Conservation (phyloP, 768 basidiomycete genomes). For the Naganishia vaughanmartiniae region DNA sequence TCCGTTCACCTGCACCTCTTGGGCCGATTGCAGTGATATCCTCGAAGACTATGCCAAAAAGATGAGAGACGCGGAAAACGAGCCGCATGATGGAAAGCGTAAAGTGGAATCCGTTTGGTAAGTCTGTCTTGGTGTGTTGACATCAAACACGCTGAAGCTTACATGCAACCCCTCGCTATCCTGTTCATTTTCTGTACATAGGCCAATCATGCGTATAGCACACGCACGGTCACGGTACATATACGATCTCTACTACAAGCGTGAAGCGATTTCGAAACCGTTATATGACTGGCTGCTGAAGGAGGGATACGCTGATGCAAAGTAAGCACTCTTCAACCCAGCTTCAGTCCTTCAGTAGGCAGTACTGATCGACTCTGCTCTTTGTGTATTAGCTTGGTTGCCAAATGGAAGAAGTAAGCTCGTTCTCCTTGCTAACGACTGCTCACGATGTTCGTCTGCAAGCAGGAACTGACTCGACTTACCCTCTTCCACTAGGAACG, state of each 20-base stretch:
- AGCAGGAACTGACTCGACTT: not conserved
- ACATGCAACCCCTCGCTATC: not conserved
- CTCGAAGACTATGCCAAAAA: conserved; percentile 98
- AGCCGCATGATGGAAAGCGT: conserved; percentile 90
- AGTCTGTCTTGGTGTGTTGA: conserved; percentile 15
- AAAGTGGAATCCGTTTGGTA: conserved; percentile 52
- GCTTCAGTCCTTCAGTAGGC: not conserved
- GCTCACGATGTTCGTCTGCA: not conserved
- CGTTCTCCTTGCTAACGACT: not conserved
- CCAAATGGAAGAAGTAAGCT: conserved; percentile 93
- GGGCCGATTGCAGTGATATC: conserved; percentile 60
- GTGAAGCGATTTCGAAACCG: conserved; percentile 84
- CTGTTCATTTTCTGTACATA: conserved; percentile 24
- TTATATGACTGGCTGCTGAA: conserved; percentile 97
- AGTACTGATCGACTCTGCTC: not conserved
- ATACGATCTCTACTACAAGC: conserved; percentile 97
- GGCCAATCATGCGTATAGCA: conserved; percentile 98
- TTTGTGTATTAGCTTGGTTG: conserved; percentile 67
- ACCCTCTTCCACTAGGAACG: conserved; percentile 50
- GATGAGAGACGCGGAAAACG: conserved; percentile 98
- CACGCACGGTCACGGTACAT: conserved; percentile 95
- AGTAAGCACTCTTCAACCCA: conserved; percentile 60
- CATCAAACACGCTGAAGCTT: not conserved
- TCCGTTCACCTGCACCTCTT: not conserved
- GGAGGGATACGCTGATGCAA: conserved; percentile 92